Evolutionary conservation across 345 rosid genomes (phyloP), one percentile per base, ranked within the genome.

Genomic region (Eucalyptus globulus): DNA sequence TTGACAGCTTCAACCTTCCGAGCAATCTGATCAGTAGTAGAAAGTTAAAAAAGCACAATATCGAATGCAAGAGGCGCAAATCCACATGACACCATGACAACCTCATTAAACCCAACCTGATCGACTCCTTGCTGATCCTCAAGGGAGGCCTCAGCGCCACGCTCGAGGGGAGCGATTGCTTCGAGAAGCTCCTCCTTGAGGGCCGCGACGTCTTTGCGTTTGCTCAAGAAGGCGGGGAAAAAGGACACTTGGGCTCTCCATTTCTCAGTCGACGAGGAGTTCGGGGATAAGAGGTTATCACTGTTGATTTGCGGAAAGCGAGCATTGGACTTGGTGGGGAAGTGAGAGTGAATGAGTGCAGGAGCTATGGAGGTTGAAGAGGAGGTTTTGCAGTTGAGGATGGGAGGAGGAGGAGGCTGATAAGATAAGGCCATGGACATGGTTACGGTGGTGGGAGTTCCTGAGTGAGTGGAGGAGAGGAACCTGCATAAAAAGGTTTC

Each of bases 101-200:
- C 11, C 67, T 86, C 47, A 29, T 86, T n/a, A 51, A 86, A 96
- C 99, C 50, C 88, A 29, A 94, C 94, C 92, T 93, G 87, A 91
- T 96, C 98, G 56, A 97, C 94, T 43, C 87, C 90, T 91, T 93
- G 94, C 92, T 93, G 99, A 72, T 96, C 99, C 87, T 97, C 99
- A 45, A 93, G 95, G 24, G 96, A 89, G 29, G 99, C 99, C 4
- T 90, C 94, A 43, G 99, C 98, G 19, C 99, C 99, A 81, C 98
- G 95, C 56, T 96, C 94, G 51, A 97, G 96, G 24, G 96, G 93
- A 21, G 90, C 93, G 89, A 97, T 96, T 88, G 96, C 96, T 21
- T 95, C 95, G 15, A 96, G 95, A 60, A 96, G 97, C 85, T 96
- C 94, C 88, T 95, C 95, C 80, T 97, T 96, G 31, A 96, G 94